Percentiles rank a stretch among this genome's conserved stretches.
Evolutionary conservation across 768 basidiomycete genomes (phyloP).

Genomic region (Roridomyces roridus): DNA sequence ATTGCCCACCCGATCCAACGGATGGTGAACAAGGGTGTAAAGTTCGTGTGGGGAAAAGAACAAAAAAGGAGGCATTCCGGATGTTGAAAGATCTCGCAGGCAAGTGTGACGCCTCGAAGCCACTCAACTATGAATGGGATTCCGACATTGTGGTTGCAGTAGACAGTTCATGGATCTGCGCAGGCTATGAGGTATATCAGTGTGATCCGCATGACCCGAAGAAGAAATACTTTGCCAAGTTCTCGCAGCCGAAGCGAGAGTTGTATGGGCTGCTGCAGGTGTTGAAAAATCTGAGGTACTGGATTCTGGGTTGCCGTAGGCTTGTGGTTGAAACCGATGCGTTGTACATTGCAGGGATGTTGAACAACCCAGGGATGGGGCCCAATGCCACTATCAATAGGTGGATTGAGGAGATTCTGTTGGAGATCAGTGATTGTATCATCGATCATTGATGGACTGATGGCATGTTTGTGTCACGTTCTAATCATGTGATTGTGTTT

Average conservation of each 20-base stretch:
- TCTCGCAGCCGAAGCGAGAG: neutral
- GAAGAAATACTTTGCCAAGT: neutral
- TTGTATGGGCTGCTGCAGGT: neutral
- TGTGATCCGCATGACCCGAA: neutral
- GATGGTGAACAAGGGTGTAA: neutral
- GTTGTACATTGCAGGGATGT: neutral
- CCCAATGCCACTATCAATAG: neutral
- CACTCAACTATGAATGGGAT: neutral
- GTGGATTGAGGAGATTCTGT: neutral
- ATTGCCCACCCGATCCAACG: neutral
- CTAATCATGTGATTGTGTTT: no score
- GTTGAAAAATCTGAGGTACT: neutral
- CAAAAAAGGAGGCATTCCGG: neutral
- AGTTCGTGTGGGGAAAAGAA: neutral
- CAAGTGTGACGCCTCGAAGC: neutral
- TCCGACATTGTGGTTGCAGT: neutral
- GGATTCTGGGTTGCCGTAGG: neutral
- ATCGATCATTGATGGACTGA: no score
- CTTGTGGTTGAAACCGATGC: neutral
- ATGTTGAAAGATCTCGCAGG: no score
- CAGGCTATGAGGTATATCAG: neutral
- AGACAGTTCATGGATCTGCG: no score
- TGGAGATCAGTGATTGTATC: no score
- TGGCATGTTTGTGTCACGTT: no score
- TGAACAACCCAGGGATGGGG: neutral